A percentile compares a stretch with the other conserved stretches of the same genome.
Evolutionary conservation across 176 grass and related monocot genomes (phyloP).

Genomic region (Tillandsia fasciculata): DNA sequence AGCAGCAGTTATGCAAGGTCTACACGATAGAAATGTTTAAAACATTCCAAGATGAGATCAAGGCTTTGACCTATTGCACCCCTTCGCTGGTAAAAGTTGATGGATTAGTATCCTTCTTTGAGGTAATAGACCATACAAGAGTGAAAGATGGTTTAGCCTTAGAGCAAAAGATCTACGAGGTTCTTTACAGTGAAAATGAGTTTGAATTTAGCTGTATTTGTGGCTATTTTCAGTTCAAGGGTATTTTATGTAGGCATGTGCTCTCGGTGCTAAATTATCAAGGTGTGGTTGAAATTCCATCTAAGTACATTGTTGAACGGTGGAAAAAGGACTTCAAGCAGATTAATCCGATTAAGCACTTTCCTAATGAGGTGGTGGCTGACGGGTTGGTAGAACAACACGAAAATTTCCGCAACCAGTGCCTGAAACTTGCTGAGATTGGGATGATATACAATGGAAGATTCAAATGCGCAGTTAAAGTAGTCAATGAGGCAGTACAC

Average conservation of each 20-base stretch:
- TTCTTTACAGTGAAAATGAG: conserved; percentile 1
- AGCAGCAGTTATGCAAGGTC: conserved; percentile 11
- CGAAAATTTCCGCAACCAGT: neutral
- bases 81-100: neutral
- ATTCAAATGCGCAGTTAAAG: neutral
- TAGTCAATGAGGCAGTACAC: conserved; percentile 1
- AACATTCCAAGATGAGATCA: conserved; percentile 20
- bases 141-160: neutral
- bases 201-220: conserved; percentile 10
- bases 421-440: conserved; percentile 1
- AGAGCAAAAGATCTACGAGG: neutral
- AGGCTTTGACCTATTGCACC: conserved; percentile 1
- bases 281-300: conserved; percentile 1
- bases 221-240: conserved; percentile 10
- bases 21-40: conserved; percentile 17
- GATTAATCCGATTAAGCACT: neutral
- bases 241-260: conserved; percentile 22
- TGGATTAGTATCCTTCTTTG: neutral
- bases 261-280: conserved; percentile 7
- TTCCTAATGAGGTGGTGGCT: neutral
- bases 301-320: conserved; percentile 6
- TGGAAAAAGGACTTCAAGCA: conserved; percentile 19
- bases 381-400: neutral
- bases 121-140: conserved; percentile 13
- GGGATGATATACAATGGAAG: neutral